Evolutionary conservation across 352 stramenopile genomes (phyloP).

Genomic region (Pseudoperonospora humuli): DNA sequence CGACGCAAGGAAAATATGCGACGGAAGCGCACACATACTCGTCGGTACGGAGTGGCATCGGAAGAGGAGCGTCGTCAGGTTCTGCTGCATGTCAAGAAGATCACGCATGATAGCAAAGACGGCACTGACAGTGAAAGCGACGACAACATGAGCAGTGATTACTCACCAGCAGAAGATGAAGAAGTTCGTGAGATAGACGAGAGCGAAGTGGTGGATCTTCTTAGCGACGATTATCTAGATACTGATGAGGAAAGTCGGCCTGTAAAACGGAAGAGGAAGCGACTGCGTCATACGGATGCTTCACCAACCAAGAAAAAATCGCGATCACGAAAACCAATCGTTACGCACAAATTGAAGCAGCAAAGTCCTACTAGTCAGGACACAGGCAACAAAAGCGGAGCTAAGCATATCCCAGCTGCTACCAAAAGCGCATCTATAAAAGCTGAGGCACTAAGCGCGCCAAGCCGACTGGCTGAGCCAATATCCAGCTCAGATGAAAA

Average conservation of each 20-base stretch:
- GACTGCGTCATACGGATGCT: constrained; percentile 10
- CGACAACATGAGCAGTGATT: constrained; percentile 33
- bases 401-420: not conserved
- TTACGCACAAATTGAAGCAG: constrained; percentile 16
- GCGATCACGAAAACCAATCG: constrained; percentile 12
- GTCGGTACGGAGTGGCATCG: constrained; percentile 31
- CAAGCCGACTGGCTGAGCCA: constrained; percentile 20
- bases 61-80: constrained; percentile 36
- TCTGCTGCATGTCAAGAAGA: constrained; percentile 29
- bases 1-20: constrained; percentile 45
- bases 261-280: constrained; percentile 20
- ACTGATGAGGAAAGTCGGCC: constrained; percentile 17
- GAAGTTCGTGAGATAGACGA: constrained; percentile 28
- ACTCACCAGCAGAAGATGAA: constrained; percentile 32
- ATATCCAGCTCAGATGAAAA: constrained; percentile 25
- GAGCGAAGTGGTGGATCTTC: constrained; percentile 26
- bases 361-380: not conserved
- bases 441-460: constrained; percentile 1
- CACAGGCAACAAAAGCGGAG: not conserved
- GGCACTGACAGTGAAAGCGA: constrained; percentile 29
- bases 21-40: constrained; percentile 29
- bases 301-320: constrained; percentile 20
- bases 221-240: constrained; percentile 45
- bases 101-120: constrained; percentile 19
- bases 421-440: constrained; percentile 2